These are phyloP conservation scores for Raffaelea ambrosiae DNA, from an alignment of 2,329 filamentous ascomycete species.

Conservation along the genomic window DNA sequence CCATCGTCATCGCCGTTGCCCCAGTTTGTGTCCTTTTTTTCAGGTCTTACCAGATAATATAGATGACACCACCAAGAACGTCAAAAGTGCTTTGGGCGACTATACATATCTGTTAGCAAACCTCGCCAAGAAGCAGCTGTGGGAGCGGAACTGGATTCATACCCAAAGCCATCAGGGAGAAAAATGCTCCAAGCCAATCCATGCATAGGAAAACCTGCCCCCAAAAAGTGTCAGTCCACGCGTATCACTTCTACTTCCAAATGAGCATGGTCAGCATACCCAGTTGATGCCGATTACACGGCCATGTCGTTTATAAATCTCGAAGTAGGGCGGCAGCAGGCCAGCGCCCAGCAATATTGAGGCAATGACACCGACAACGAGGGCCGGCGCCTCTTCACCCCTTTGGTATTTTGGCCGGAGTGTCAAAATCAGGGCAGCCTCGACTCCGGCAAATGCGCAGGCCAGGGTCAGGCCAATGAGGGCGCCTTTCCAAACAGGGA, in stretches of 20 bases:
- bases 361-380: slow-evolving; percentile 49
- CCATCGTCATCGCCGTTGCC: not conserved
- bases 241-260: not conserved
- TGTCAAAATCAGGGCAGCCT: slow-evolving; percentile 48
- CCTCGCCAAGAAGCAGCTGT: not conserved
- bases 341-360: slow-evolving; percentile 47
- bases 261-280: no score
- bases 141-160: slow-evolving; percentile 12
- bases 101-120: slow-evolving; percentile 14
- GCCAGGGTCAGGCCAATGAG: slow-evolving; percentile 29
- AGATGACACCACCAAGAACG: slow-evolving; percentile 49
- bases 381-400: slow-evolving; percentile 44
- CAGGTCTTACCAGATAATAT: slow-evolving; percentile 46
- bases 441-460: slow-evolving; percentile 40
- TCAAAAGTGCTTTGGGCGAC: slow-evolving; percentile 55
- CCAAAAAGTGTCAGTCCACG: not conserved
- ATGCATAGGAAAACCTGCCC: slow-evolving; percentile 44
- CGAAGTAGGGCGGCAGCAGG: slow-evolving; percentile 51
- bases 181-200: slow-evolving; percentile 53
- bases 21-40: not conserved
- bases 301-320: slow-evolving; percentile 52
- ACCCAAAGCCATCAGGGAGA: slow-evolving; percentile 55
- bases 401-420: slow-evolving; percentile 45
- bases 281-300: slow-evolving; percentile 54
- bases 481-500: slow-evolving; percentile 36